A percentile compares a stretch with the other conserved stretches of the same genome.
Evolutionary conservation across 345 rosid species (phyloP).

Genomic region (Pistacia integerrima): DNA sequence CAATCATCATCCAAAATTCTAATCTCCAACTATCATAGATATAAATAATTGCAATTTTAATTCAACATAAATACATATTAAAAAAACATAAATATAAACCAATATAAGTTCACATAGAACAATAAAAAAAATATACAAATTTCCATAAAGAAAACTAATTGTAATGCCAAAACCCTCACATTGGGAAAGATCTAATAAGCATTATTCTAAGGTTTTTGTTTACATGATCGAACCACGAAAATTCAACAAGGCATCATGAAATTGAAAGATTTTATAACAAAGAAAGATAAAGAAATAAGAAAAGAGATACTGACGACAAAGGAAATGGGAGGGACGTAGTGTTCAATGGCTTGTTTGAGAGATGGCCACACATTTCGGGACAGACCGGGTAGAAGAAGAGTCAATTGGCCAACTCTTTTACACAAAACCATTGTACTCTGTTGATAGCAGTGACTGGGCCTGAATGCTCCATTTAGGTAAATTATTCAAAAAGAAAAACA

Average conservation of each 20-base stretch:
- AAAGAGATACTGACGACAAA: constrained; percentile 62
- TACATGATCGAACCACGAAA: too few species aligned
- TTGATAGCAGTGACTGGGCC: constrained; percentile 75
- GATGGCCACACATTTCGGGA: constrained; percentile 89
- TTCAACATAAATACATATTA: too few species aligned
- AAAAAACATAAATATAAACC: too few species aligned
- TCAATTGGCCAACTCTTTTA: constrained; percentile 36
- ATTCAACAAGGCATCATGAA: neutral
- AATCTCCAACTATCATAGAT: too few species aligned
- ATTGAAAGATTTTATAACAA: neutral
- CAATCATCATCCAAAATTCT: too few species aligned
- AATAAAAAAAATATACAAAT: too few species aligned
- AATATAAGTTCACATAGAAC: too few species aligned
- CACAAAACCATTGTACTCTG: constrained; percentile 71
- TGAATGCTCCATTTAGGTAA: constrained; percentile 9
- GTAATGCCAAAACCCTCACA: too few species aligned
- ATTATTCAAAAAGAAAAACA: constrained; percentile 16
- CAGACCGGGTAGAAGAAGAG: constrained; percentile 86
- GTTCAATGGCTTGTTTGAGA: constrained; percentile 57
- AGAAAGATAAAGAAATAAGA: neutral
- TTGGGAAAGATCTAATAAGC: too few species aligned
- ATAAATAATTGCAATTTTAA: too few species aligned
- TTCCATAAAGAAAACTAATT: too few species aligned
- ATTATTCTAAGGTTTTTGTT: too few species aligned
- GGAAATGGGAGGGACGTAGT: constrained; percentile 66